phyloP scores from a whole-genome alignment of 75 land plant species.

The Pinus taeda region DNA sequence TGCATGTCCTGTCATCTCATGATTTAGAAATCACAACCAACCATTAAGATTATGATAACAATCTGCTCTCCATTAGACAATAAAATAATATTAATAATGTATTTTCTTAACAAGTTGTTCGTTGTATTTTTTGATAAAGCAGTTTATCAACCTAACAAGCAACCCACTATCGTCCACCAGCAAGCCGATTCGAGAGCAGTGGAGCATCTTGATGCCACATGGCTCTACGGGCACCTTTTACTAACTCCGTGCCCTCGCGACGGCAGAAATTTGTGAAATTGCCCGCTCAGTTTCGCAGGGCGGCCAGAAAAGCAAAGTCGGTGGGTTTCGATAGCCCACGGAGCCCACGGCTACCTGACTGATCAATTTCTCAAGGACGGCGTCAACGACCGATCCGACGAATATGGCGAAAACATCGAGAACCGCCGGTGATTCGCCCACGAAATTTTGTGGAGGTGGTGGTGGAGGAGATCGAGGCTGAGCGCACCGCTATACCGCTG shows the following conservation, averaged over 20 bases:
- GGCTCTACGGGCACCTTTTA: conserved; percentile 30
- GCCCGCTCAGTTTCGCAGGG: conserved; percentile 46
- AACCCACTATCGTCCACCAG: conserved; percentile 12
- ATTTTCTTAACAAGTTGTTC: conserved; percentile 57
- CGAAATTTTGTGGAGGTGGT: conserved; percentile 37
- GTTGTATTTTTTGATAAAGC: conserved; percentile 34
- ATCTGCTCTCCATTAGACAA: background rate
- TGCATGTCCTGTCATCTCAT: no score
- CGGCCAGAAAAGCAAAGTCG: conserved; percentile 43
- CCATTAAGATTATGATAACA: no score
- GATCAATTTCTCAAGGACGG: conserved; percentile 94
- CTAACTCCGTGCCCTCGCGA: conserved; percentile 35
- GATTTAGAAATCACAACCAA: no score
- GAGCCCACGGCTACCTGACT: conserved; percentile 82
- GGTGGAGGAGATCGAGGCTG: conserved; percentile 41
- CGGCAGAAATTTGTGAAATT: conserved; percentile 43
- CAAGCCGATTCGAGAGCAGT: background rate
- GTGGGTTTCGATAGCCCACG: conserved; percentile 88
- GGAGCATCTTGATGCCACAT: conserved; percentile 16
- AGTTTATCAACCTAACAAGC: conserved; percentile 18
- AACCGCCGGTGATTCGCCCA: conserved; percentile 61
- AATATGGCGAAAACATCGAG: conserved; percentile 61
- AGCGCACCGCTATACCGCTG: conserved; percentile 53
- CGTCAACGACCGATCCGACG: conserved; percentile 72
- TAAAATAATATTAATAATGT: background rate